A percentile compares a stretch with the other conserved stretches of the same genome.
phyloP scores from a whole-genome alignment of 2,329 filamentous ascomycete genomes.

The Orbilia ellipsospora region DNA sequence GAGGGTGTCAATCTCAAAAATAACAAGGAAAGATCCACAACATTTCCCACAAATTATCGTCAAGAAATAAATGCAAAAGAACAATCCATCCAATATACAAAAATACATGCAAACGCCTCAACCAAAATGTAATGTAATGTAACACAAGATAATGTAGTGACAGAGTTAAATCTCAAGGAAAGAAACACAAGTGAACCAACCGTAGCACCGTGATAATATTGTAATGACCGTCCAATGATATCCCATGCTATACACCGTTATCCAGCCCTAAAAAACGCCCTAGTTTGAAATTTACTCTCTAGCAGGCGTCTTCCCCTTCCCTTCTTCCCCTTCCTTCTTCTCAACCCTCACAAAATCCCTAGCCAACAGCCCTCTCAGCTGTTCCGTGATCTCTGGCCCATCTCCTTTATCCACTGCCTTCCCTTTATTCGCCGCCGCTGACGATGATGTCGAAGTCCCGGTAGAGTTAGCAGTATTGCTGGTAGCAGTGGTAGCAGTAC shows the following conservation, averaged over 20 bases:
- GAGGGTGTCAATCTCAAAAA: no score
- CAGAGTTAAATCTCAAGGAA: no score
- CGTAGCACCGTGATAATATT: conserved; percentile 4
- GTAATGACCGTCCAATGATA: conserved; percentile 5
- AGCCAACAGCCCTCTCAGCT: conserved; percentile 38
- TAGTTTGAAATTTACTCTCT: conserved; percentile 28
- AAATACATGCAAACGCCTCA: no score
- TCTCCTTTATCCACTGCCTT: conserved; percentile 36
- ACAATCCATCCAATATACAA: no score
- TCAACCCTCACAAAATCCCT: conserved; percentile 42
- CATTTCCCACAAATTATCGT: no score
- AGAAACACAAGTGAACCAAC: background rate
- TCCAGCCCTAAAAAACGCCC: background rate
- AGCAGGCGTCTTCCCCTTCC: conserved; percentile 32
- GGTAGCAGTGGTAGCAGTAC: conserved; percentile 8
- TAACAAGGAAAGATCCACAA: no score
- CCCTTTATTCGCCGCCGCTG: conserved; percentile 24
- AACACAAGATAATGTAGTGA: no score
- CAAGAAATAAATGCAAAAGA: no score
- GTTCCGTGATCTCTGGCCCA: conserved; percentile 50
- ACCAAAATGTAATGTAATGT: no score
- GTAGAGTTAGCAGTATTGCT: background rate
- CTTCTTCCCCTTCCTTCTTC: conserved; percentile 40
- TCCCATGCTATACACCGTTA: background rate
- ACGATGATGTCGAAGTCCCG: conserved; percentile 2